Evolutionary conservation across 225 moss, liverwort and hornwort genomes (phyloP), one percentile per base, ranked within the genome.

Genomic region (Pseudisothecium myosuroides): DNA sequence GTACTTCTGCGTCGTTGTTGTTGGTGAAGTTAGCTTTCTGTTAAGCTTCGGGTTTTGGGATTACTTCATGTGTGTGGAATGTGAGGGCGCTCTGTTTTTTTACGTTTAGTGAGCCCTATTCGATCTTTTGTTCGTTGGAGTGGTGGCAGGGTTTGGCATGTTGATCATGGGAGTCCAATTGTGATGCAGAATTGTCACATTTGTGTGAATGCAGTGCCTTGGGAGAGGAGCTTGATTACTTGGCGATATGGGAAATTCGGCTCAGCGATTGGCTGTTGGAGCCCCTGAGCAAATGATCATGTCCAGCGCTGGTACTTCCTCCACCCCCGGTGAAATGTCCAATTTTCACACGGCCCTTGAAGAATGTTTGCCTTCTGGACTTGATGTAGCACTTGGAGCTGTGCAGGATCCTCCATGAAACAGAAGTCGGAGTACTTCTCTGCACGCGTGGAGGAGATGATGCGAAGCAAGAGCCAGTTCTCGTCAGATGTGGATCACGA

Each of bases 261-360:
- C 4, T 31, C 5, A 17, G 11, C 31, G 2, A 32, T 49, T 11
- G 20, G 0, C 0, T 37, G 37, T 0, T 6, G 37, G 10, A 4
- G 15, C 4, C 4, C 10, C 0, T 37, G 77, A 37, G 10, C 10
- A 78, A 17, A 16, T 7, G 7, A 11, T 2, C 26, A 26, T 27
- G 6, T 4, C 55, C 0, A 1, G 1, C 4, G 1, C 5, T 10
- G 17, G 56, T n/a, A 1, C n/a, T 7, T 56, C 26, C 1, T 1
- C 17, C 6, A 17, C 11, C 4, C 0, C 2, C 0, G 24, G 2
- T 24, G 55, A 10, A 55, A 16, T 16, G 0, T 24, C 55, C 16
- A 24, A 10, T 26, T 78, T 55, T 24, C 37, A 55, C 26, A 37
- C 6, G 1, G 16, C 10, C 14, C 10, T 55, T 16, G 55, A 55